Base-by-base conservation (phyloP, 345 rosid genomes). In the Eucalyptus polybractea region DNA sequence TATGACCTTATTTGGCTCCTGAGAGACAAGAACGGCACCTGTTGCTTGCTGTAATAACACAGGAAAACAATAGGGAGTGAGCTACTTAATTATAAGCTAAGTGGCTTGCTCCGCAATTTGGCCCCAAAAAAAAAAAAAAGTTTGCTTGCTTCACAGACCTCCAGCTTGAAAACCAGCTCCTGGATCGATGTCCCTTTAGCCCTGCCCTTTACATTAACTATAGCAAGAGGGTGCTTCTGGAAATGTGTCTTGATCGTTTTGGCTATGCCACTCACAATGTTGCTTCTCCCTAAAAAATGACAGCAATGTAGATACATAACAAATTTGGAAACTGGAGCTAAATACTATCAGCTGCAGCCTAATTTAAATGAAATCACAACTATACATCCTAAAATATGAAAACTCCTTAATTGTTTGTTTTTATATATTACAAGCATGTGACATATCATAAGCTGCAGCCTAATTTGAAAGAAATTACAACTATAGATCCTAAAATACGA, bases 151-250 rank as follows among this genome's bases (percentile, higher is more conserved):
- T 42, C 22, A 54, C 93, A 87, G 54, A 97, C 99, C 98, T 97
- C 94, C 87, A 97, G 95, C 96, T 94, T 94, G 90, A 93, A 90
- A 88, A 94, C 93, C 90, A 97, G 94, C 93, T 97, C 99, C 91
- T 94, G 98, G 88, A 97, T 94, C 6, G 99, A 97, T 85, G 99
- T 97, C 88, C 99, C 99, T 90, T 95, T 93, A 50, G 99, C 99
- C 91, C 99, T 94, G 88, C 99, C 98, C 93, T 97, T 96, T 83
- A 97, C 95, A 76, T 95, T 95, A 50, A 97, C 99, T 51, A 97
- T 95, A 87, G 98, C 99, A 56, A 97, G 94, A 89, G 98, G 98
- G 90, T 96, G 91, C 93, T 91, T 97, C 92, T 91, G 67, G 90
- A 97, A 97, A 93, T 97, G 99, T 60, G 91, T 89, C 90, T 90